phyloP scores from a whole-genome alignment of 2,329 filamentous ascomycete genomes.

The Fusarium sp. region DNA sequence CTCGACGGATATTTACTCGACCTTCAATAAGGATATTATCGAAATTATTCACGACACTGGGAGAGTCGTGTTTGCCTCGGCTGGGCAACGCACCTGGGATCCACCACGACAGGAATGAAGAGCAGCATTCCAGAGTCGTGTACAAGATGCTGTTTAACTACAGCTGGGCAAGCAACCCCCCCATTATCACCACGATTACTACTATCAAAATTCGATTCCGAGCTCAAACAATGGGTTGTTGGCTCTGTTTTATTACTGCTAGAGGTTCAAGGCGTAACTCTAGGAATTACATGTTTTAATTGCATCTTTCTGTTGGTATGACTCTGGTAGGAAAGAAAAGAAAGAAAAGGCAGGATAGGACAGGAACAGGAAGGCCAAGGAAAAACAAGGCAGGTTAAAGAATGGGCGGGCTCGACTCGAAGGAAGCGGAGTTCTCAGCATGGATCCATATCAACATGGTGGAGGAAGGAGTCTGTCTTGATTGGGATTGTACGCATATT shows the following conservation, averaged over 20 bases:
- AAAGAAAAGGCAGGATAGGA: neutral
- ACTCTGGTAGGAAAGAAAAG: neutral
- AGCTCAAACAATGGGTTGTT: slow-evolving; percentile 3
- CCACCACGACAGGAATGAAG: slow-evolving; percentile 8
- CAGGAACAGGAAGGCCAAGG: neutral
- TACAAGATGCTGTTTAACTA: neutral
- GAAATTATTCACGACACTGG: slow-evolving; percentile 4
- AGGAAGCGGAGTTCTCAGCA: slow-evolving; percentile 26
- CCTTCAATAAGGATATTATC: neutral
- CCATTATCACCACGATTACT: neutral
- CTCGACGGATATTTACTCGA: neutral
- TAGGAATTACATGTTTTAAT: slow-evolving; percentile 14
- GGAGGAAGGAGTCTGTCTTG: slow-evolving; percentile 11
- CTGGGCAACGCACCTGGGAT: neutral
- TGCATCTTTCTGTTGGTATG: neutral
- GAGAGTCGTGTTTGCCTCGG: neutral
- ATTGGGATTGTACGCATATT: slow-evolving; percentile 2
- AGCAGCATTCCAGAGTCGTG: slow-evolving; percentile 14
- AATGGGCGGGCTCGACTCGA: neutral
- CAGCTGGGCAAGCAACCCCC: neutral
- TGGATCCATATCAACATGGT: neutral
- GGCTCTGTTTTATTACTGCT: slow-evolving; percentile 4
- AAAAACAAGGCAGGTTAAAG: slow-evolving; percentile 2
- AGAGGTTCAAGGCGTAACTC: slow-evolving; percentile 14
- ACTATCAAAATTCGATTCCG: slow-evolving; percentile 18